phyloP scores from a whole-genome alignment of 148 eudicot genomes.

The Amaranthus cruentus region DNA sequence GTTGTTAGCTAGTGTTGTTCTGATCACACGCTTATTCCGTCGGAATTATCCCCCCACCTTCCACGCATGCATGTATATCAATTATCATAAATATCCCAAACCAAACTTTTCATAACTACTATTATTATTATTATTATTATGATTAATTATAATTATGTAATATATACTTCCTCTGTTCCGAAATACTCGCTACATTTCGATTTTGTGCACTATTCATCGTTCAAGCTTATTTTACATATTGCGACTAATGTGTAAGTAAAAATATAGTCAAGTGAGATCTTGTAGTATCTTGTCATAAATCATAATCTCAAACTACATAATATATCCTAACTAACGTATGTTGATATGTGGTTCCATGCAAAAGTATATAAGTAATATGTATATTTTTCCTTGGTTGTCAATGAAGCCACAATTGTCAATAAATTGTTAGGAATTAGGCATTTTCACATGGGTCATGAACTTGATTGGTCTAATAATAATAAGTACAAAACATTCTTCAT shows the following conservation, averaged over 20 bases:
- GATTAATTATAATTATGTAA: neutral
- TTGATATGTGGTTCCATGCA: neutral
- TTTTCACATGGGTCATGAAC: neutral
- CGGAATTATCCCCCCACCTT: conserved; percentile 23
- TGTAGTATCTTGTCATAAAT: too few species aligned
- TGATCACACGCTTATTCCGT: conserved; percentile 18
- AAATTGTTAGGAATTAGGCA: neutral
- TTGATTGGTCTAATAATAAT: too few species aligned
- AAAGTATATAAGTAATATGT: neutral
- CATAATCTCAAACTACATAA: too few species aligned
- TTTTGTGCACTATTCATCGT: too few species aligned
- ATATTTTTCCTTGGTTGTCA: neutral
- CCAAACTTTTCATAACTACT: neutral
- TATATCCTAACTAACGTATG: neutral
- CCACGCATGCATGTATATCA: neutral
- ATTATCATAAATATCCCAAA: conserved; percentile 14
- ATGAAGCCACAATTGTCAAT: conserved; percentile 1
- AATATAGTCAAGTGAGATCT: too few species aligned
- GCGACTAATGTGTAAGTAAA: too few species aligned
- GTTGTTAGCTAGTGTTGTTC: conserved; percentile 15
- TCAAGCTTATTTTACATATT: too few species aligned
- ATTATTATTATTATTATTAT: too few species aligned
- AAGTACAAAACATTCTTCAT: too few species aligned
- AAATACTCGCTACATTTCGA: too few species aligned
- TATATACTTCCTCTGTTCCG: too few species aligned